Percentiles rank a stretch among this genome's conserved stretches.
Conservation (phyloP, 176 grass and related monocot species). For the Dendrocalamus sinicus region DNA sequence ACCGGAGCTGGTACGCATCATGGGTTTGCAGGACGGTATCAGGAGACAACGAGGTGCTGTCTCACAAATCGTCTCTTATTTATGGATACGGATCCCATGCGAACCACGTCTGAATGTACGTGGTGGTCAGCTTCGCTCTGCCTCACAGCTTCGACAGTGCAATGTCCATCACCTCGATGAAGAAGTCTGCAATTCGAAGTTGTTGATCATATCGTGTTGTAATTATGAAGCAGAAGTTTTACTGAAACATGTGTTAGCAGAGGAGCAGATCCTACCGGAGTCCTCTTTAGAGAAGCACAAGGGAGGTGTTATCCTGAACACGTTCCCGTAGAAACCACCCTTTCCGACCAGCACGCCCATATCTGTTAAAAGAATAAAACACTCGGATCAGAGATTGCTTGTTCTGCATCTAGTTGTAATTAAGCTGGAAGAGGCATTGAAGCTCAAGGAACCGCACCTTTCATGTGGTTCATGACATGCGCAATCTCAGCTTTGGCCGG, state of each 20-base stretch:
- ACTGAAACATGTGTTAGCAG: neutral
- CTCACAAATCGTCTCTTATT: constrained; percentile 60
- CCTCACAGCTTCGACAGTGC: constrained; percentile 84
- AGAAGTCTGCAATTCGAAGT: constrained; percentile 59
- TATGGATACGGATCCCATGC: constrained; percentile 30
- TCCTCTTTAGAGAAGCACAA: constrained; percentile 88
- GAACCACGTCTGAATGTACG: neutral
- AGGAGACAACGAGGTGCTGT: constrained; percentile 91
- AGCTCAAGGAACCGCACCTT: constrained; percentile 55
- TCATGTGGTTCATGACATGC: constrained; percentile 76
- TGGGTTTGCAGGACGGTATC: constrained; percentile 28
- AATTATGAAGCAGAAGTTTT: neutral
- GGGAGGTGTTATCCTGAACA: constrained; percentile 94
- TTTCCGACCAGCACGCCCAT: constrained; percentile 92
- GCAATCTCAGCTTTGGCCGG: constrained; percentile 82
- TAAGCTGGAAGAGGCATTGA: neutral
- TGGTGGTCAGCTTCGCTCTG: constrained; percentile 18
- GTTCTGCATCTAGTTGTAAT: neutral
- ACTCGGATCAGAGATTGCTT: neutral
- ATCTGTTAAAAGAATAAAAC: constrained; percentile 48
- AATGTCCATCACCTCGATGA: constrained; percentile 74
- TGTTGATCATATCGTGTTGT: neutral
- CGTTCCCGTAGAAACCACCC: constrained; percentile 89
- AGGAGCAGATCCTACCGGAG: constrained; percentile 52
- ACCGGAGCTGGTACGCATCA: neutral